Percentiles rank a stretch among this genome's conserved stretches.
phyloP scores from a whole-genome alignment of 345 rosid species.

The Odontarrhena argentea region DNA sequence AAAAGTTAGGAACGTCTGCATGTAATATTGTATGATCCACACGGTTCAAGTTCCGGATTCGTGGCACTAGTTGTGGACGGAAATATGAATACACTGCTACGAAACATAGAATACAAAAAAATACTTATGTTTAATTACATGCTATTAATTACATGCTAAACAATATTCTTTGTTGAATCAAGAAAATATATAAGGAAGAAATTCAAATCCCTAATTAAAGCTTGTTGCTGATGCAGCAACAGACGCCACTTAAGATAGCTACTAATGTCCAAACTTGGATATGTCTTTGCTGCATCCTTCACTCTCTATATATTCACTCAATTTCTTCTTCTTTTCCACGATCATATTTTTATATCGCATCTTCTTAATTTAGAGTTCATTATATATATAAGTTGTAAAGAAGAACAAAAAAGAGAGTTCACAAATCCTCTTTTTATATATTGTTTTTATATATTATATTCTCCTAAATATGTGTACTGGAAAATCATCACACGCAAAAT shows the following conservation, averaged over 20 bases:
- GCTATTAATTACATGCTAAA: too few relatives aligned
- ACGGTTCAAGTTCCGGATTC: too few relatives aligned
- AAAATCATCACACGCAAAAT: constrained; percentile 58
- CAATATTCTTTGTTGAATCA: background rate
- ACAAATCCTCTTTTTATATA: background rate
- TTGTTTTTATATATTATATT: background rate
- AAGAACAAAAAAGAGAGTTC: constrained; percentile 4
- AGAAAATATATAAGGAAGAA: constrained; percentile 11
- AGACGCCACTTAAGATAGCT: constrained; percentile 52
- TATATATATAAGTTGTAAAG: constrained; percentile 23
- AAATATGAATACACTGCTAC: too few relatives aligned
- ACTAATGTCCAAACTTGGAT: constrained; percentile 75
- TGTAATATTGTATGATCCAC: too few relatives aligned
- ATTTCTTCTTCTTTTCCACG: constrained; percentile 19
- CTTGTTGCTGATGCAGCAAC: constrained; percentile 69
- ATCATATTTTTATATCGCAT: constrained; percentile 33
- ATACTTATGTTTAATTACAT: too few relatives aligned
- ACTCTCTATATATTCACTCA: constrained; percentile 51
- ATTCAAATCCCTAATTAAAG: constrained; percentile 27
- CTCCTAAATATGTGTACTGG: constrained; percentile 53
- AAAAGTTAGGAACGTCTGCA: too few relatives aligned
- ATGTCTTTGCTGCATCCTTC: constrained; percentile 26
- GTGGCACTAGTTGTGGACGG: too few relatives aligned
- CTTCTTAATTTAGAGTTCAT: constrained; percentile 27
- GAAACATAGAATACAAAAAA: too few relatives aligned